Evolutionary conservation across 495 filamentous ascomycete genomes (phyloP), one percentile per base, ranked within the genome.

Genomic region (Daldinia vernicosa): DNA sequence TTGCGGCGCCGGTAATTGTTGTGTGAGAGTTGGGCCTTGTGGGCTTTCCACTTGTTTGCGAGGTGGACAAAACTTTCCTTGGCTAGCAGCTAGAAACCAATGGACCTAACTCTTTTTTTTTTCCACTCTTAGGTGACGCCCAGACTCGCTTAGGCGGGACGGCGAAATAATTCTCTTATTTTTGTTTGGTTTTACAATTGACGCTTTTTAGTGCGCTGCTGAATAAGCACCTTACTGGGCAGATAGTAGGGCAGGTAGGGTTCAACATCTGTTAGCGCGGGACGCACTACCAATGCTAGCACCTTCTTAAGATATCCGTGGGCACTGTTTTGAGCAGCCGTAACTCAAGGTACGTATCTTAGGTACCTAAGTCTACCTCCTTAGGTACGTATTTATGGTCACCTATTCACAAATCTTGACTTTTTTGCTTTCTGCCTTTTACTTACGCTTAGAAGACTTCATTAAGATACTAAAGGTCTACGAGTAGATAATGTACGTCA

Each of bases 131-230:
- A 35, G 53, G 33, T 33, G 28, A 40, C 63, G 45, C 63, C 69
- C 9, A 67, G 53, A 67, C 69, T 72, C 69, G 69, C 69, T 72
- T 72, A 71, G 35, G 19, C 57, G 58, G 69, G 59, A 67, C 63
- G 58, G 69, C 63, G 30, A 51, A 71, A 71, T 71, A 63, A 67
- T 71, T 66, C 57, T 57, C 27, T 55, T 22, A 30, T 50, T 59
- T 67, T 28, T 45, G 17, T 60, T 62, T 57, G 61, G 53, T 37
- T 52, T 66, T 47, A 15, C 33, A 60, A 67, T 62, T 67, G 40
- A n/a, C 32, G 15, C 28, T 63, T 68, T 72, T 72, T 72, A 64
- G 70, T 72, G 70, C 70, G 70, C 56, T 35, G 70, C 37, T 72
- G 65, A 68, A 26, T 72, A 28, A 72, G 60, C 70, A 12, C 6